Evolutionary conservation across 2,329 filamentous ascomycete species (phyloP), one percentile per base, ranked within the genome.

Genomic region (Stagonosporopsis tanaceti): DNA sequence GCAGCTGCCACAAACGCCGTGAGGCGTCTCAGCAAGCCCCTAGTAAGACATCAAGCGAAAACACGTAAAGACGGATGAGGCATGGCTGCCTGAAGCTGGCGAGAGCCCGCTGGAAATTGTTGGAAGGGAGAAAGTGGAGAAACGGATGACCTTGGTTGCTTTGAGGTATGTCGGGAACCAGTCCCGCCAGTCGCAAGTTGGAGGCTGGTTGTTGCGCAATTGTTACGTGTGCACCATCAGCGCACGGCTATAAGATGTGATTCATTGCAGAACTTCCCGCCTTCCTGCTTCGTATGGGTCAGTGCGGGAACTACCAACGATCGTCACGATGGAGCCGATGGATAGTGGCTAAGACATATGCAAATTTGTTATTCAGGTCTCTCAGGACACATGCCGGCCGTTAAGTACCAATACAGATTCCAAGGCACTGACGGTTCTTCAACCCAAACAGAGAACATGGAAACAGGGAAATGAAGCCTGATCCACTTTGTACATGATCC

Each of bases 401-500:
- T 52, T 38, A 30, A 55, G 53, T 59, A 56, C 47, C 50, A 40
- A 51, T 51, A 53, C 30, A 44, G 47, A 40, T 51, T 53, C 32
- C 7, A 35, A 42, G 37, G 51, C 56, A 34, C 53, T 52, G 41
- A 47, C 40, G 50, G 50, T 46, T 39, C 47, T 53, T 50, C 34
- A 53, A 46, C 42, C 38, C 54, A 57, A 45, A 35, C 38, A n/a
- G 46, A 54, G 7, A 14, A 51, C 20, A 59, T 28, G 37, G 41
- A 50, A 44, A 50, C 37, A 54, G 41, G 53, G 63, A 62, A 54
- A 38, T n/a, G 38, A 60, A 46, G 56, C 47, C 59, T 62, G 61
- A 56, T 61, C 64, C 66, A 57, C 62, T 73, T 72, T 73, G 57
- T 73, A 73, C 70, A 73, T 64, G 63, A 67, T 60, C 60, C 58